Evolutionary conservation across 306 rosid genomes (phyloP).

Genomic region (Quercus wislizeni): DNA sequence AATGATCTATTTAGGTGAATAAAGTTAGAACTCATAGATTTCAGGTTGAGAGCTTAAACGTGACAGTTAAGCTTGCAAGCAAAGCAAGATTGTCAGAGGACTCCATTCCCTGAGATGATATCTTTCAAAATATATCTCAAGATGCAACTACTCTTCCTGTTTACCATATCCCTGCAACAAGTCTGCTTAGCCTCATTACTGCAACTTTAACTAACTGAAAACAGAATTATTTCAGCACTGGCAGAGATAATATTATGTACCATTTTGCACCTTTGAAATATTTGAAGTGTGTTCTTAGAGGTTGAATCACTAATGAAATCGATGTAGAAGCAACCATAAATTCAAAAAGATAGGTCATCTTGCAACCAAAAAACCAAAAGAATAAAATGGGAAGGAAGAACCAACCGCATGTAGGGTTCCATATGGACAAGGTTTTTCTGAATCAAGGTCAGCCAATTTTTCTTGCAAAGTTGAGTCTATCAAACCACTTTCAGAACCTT

Average conservation of each 20-base stretch:
- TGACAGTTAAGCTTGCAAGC: not conserved
- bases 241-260: not conserved
- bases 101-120: not conserved
- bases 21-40: not conserved
- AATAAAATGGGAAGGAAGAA: constrained; percentile 17
- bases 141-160: not conserved
- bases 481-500: constrained; percentile 45
- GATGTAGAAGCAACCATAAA: not conserved
- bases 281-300: not conserved
- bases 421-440: constrained; percentile 38
- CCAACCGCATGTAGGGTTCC: constrained; percentile 53
- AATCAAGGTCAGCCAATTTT: constrained; percentile 36
- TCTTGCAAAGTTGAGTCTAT: constrained; percentile 30
- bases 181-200: not conserved
- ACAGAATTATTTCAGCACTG: not conserved
- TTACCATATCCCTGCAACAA: not conserved
- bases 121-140: not conserved
- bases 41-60: not conserved
- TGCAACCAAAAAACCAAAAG: not conserved
- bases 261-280: not conserved
- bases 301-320: not conserved
- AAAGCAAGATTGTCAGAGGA: not conserved
- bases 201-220: not conserved
- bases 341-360: not conserved
- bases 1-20: not conserved